Conservation (phyloP, 345 rosid species). For the Excoecaria agallocha region DNA sequence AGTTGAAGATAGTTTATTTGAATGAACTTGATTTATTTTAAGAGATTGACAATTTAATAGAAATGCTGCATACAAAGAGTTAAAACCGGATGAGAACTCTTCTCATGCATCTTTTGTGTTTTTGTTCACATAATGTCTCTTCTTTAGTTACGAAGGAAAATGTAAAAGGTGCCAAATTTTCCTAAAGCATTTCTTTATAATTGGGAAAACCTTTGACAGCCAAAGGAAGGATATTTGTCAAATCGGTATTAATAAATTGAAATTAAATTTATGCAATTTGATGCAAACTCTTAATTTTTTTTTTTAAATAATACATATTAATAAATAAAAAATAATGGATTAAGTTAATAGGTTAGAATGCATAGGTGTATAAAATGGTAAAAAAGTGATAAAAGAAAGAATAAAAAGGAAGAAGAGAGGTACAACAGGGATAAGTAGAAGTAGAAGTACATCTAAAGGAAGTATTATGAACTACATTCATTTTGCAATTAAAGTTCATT, state of each 20-base stretch:
- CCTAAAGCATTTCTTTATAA: neutral
- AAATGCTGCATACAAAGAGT: neutral
- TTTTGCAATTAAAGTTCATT: neutral
- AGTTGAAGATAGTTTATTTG: neutral
- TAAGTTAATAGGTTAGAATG: neutral
- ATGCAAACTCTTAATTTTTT: too few species aligned
- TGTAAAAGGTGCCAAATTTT: neutral
- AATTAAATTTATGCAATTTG: too few species aligned
- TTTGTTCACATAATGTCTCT: neutral
- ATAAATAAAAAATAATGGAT: neutral
- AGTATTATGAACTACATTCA: neutral
- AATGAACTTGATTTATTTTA: neutral
- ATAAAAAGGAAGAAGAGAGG: neutral
- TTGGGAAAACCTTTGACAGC: neutral
- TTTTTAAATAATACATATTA: neutral
- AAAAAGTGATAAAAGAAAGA: neutral
- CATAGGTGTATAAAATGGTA: neutral
- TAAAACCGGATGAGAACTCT: neutral
- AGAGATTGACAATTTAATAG: neutral
- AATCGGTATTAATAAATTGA: too few species aligned
- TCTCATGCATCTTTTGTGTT: neutral
- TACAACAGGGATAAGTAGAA: neutral
- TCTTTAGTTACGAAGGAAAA: neutral
- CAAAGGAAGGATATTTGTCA: neutral
- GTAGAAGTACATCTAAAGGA: neutral